phyloP scores from a whole-genome alignment of 768 basidiomycete genomes.

The Mrakia frigida region DNA sequence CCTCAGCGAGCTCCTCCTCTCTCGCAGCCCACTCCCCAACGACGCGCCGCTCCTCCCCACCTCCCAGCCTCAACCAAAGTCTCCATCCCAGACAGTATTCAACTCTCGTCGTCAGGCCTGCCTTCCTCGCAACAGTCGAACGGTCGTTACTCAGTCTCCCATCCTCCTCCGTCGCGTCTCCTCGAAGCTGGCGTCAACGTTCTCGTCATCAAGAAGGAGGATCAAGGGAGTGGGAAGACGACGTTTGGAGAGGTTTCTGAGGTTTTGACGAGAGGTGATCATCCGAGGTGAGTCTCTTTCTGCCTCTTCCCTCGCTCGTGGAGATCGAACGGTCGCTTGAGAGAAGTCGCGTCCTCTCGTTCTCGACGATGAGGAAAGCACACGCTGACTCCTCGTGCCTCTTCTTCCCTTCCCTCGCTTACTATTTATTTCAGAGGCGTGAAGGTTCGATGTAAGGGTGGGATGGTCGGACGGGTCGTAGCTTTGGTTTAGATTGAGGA shows the following conservation, averaged over 20 bases:
- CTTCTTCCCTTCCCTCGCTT: too few species aligned
- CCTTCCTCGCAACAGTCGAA: background rate
- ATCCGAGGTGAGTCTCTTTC: background rate
- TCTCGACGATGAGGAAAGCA: too few species aligned
- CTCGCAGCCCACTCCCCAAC: conserved; percentile 3
- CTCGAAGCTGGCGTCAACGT: conserved; percentile 20
- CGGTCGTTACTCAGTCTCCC: background rate
- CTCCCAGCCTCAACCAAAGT: background rate
- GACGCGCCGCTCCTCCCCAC: conserved; percentile 13
- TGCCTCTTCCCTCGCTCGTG: too few species aligned
- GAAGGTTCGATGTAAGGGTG: conserved; percentile 20
- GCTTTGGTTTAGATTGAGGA: background rate
- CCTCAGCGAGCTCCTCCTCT: background rate
- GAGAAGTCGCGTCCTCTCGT: too few species aligned
- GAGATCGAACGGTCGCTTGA: too few species aligned
- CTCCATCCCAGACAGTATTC: background rate
- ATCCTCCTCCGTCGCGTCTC: conserved; percentile 19
- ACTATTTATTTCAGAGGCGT: background rate
- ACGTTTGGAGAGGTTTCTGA: conserved; percentile 24
- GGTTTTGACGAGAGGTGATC: conserved; percentile 27
- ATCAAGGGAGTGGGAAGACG: conserved; percentile 26
- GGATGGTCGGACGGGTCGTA: conserved; percentile 27
- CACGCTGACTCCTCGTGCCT: too few species aligned
- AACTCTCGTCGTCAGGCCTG: background rate
- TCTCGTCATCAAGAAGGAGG: conserved; percentile 27